Percentiles rank a stretch among this genome's conserved stretches.
These are phyloP conservation scores for Kurtzmaniella quercitrusa DNA, from an alignment of 1,139 yeast genomes.

Conservation along the genomic window DNA sequence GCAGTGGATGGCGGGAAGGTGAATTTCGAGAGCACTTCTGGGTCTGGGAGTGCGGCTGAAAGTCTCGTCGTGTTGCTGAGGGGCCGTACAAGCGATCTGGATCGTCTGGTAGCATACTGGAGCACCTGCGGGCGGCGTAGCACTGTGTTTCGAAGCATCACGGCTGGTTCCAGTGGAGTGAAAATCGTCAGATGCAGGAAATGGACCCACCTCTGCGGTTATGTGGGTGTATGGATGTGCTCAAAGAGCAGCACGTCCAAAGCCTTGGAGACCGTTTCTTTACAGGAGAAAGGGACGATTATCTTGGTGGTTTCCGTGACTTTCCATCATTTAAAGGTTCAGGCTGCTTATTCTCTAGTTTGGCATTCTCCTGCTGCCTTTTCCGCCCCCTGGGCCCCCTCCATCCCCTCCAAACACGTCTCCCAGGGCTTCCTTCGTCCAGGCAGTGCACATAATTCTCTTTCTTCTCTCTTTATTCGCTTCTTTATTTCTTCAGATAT, in stretches of 20 bases:
- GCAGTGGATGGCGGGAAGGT: slow-evolving; percentile 37
- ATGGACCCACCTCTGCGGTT: too few relatives aligned
- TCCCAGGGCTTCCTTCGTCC: too few relatives aligned
- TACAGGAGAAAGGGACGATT: too few relatives aligned
- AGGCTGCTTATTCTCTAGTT: too few relatives aligned
- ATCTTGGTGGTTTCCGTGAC: too few relatives aligned
- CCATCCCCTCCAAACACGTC: too few relatives aligned
- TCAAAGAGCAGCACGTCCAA: too few relatives aligned
- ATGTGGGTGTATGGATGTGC: neutral
- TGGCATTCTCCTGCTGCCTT: too few relatives aligned
- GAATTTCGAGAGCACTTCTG: slow-evolving; percentile 24
- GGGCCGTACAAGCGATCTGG: neutral
- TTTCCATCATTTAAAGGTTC: too few relatives aligned
- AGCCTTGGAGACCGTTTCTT: too few relatives aligned
- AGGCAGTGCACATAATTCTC: neutral
- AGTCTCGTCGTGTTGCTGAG: neutral
- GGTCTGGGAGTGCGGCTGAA: slow-evolving; percentile 17
- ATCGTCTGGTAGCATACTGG: neutral
- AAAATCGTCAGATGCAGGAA: neutral
- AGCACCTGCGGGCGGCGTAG: neutral
- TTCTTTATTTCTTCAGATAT: too few relatives aligned
- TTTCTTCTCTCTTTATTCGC: neutral
- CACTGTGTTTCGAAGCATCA: neutral
- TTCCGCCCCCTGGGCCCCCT: too few relatives aligned
- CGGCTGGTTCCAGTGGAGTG: neutral